phyloP scores from a whole-genome alignment of 331 rosid species.

The Cydonia oblonga region DNA sequence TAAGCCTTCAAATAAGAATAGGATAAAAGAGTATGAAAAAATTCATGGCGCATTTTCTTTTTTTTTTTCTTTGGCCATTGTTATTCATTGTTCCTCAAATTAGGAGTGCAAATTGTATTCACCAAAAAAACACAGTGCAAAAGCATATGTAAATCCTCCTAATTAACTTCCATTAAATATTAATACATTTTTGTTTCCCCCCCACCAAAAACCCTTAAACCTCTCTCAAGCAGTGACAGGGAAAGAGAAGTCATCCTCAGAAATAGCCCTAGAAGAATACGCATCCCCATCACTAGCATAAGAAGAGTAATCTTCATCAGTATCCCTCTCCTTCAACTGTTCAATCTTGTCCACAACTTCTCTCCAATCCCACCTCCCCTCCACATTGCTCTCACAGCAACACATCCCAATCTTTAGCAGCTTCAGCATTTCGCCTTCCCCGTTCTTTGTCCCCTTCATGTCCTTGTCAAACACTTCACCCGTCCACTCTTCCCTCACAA shows the following conservation, averaged over 20 bases:
- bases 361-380: slow-evolving; percentile 49
- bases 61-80: neutral
- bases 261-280: slow-evolving; percentile 24
- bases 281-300: slow-evolving; percentile 49
- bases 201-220: neutral
- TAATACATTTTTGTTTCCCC: neutral
- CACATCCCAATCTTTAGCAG: slow-evolving; percentile 61
- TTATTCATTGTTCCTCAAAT: neutral
- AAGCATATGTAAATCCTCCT: neutral
- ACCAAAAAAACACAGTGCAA: neutral
- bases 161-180: neutral
- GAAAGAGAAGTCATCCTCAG: slow-evolving; percentile 52
- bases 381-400: slow-evolving; percentile 46
- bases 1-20: neutral
- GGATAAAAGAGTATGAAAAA: neutral
- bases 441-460: slow-evolving; percentile 16
- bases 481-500: slow-evolving; percentile 75
- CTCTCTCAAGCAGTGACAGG: slow-evolving; percentile 2
- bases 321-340: slow-evolving; percentile 48
- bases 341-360: slow-evolving; percentile 53
- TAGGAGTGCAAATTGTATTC: neutral
- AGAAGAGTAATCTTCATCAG: slow-evolving; percentile 37
- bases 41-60: neutral
- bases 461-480: slow-evolving; percentile 68
- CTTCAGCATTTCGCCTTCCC: slow-evolving; percentile 67